Percentiles rank a stretch among this genome's conserved stretches.
Conservation (phyloP, 192 early-diverging fungal genomes). For the Rhizophagus prolifer region DNA sequence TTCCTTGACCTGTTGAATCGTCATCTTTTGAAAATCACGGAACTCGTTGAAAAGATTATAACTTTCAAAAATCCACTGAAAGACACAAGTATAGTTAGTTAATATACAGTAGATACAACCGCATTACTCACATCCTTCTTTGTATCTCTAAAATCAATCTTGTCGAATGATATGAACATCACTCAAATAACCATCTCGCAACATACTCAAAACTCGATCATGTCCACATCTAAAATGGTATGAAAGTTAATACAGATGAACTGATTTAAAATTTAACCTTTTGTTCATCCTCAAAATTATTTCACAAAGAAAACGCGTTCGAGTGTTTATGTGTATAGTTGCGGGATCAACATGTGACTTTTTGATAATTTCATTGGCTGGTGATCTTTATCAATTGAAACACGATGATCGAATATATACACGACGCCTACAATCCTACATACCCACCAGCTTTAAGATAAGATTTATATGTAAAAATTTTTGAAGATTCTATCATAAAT, state of each 20-base stretch:
- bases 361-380: no score
- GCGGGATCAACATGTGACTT: no score
- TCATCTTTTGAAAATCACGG: conserved; percentile 19
- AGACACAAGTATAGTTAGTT: conserved; percentile 20
- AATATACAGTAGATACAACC: conserved; percentile 21
- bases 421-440: no score
- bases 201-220: background rate
- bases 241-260: conserved; percentile 21
- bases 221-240: conserved; percentile 8
- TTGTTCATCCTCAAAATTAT: background rate
- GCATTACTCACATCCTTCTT: conserved; percentile 22
- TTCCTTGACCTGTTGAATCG: conserved; percentile 25
- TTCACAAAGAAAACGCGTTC: no score
- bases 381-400: no score
- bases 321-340: no score
- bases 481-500: no score
- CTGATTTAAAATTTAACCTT: background rate
- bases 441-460: no score
- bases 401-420: no score
- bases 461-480: no score
- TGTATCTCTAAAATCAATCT: conserved; percentile 27
- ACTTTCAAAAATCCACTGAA: conserved; percentile 24
- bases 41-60: conserved; percentile 24
- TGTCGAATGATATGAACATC: no score
- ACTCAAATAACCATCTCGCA: no score